Evolutionary conservation across 164 flowering plant species (phyloP).

Genomic region (Magnolia kwangsiensis): DNA sequence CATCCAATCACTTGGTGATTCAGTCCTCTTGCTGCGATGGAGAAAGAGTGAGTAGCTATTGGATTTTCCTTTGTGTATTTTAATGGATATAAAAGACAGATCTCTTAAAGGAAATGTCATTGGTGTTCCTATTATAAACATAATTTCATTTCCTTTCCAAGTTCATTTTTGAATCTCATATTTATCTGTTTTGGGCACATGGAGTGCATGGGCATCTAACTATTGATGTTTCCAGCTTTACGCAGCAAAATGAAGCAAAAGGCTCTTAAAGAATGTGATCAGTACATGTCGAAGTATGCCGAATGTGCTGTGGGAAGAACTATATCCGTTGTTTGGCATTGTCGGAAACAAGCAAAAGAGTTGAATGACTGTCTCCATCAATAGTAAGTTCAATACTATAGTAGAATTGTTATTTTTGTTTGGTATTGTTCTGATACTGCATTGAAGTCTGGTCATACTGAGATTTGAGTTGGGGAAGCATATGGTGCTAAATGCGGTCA

Average conservation of each 20-base stretch:
- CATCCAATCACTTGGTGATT: neutral
- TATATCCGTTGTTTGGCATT: conserved; percentile 71
- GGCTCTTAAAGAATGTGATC: conserved; percentile 80
- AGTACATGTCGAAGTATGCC: conserved; percentile 63
- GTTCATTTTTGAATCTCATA: neutral
- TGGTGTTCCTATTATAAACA: neutral
- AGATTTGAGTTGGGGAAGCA: neutral
- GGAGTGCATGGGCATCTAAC: neutral
- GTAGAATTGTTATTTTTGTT: neutral
- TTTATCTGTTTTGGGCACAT: neutral
- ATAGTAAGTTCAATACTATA: conserved; percentile 49
- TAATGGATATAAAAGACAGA: neutral
- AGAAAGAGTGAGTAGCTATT: neutral
- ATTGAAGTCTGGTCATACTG: neutral
- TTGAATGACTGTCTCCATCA: conserved; percentile 78
- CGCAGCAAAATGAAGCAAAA: conserved; percentile 95
- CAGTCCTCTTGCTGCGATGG: neutral
- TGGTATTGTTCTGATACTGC: neutral
- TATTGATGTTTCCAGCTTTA: conserved; percentile 50
- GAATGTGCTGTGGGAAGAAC: conserved; percentile 84
- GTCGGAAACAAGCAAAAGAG: conserved; percentile 78
- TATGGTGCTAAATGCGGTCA: neutral
- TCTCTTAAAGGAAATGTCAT: neutral
- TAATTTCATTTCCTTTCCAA: neutral
- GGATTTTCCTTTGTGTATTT: neutral